Evolutionary conservation across 768 basidiomycete genomes (phyloP).

Genomic region (Lactifluus echinatus): DNA sequence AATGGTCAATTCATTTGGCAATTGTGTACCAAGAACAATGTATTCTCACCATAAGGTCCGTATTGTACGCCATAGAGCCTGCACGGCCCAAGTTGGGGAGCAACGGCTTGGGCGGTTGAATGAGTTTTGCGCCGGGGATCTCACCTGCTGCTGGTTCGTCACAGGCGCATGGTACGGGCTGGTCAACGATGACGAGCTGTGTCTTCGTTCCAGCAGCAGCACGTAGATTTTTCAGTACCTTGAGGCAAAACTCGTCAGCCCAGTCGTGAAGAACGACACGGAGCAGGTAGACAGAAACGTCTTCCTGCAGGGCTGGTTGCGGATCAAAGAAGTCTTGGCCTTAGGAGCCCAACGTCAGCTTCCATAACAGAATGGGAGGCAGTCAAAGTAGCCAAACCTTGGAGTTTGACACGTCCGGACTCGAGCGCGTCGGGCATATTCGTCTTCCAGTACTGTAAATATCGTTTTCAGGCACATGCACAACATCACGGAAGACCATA

Average conservation of each 20-base stretch:
- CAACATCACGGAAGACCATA: not conserved
- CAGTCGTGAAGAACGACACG: slow-evolving; percentile 28
- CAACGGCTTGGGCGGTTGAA: slow-evolving; percentile 21
- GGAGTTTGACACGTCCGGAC: slow-evolving; percentile 21
- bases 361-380: not conserved
- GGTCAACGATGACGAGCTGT: slow-evolving; percentile 25
- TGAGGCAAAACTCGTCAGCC: slow-evolving; percentile 26
- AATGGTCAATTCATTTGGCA: too few relatives aligned
- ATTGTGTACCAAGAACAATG: too few relatives aligned
- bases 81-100: slow-evolving; percentile 23
- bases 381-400: slow-evolving; percentile 17
- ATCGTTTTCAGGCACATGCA: not conserved
- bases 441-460: slow-evolving; percentile 22
- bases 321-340: slow-evolving; percentile 25
- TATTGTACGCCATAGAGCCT: slow-evolving; percentile 12
- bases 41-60: slow-evolving; percentile 18
- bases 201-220: slow-evolving; percentile 21
- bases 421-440: slow-evolving; percentile 22
- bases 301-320: slow-evolving; percentile 23
- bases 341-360: not conserved
- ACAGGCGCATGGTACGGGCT: slow-evolving; percentile 23
- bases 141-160: slow-evolving; percentile 10
- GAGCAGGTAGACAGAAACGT: slow-evolving; percentile 26
- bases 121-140: slow-evolving; percentile 13
- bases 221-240: slow-evolving; percentile 24